These are phyloP conservation scores for Pythium periplocum DNA, from an alignment of 352 stramenopile species.

Conservation along the genomic window DNA sequence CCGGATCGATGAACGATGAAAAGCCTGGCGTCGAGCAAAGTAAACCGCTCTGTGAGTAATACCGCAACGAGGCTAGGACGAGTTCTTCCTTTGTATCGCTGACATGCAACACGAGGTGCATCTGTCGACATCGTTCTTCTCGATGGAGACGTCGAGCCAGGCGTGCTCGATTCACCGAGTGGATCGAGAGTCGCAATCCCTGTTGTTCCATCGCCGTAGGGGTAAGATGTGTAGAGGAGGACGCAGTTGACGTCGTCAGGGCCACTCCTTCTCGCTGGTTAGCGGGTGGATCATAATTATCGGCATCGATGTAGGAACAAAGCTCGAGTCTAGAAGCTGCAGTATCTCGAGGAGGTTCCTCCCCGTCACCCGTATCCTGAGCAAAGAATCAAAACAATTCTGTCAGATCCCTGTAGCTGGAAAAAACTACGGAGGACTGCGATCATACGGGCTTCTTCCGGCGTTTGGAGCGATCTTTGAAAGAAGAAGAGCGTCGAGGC, in stretches of 20 bases:
- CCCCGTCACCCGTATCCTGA: too few species aligned
- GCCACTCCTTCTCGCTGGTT: neutral
- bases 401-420: too few species aligned
- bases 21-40: constrained; percentile 55
- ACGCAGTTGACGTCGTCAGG: neutral
- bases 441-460: too few species aligned
- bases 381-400: too few species aligned
- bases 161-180: constrained; percentile 14
- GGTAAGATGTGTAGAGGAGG: neutral
- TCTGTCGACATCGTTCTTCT: constrained; percentile 49
- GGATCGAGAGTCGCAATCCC: too few species aligned
- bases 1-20: constrained; percentile 30
- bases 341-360: too few species aligned
- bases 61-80: constrained; percentile 43
- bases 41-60: constrained; percentile 41
- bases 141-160: constrained; percentile 34
- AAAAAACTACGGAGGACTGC: too few species aligned
- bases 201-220: constrained; percentile 5
- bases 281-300: constrained; percentile 32
- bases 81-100: constrained; percentile 21
- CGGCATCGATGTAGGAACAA: constrained; percentile 42
- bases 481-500: too few species aligned
- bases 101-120: constrained; percentile 53
- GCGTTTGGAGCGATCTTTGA: too few species aligned
- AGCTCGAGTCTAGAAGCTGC: neutral